A percentile compares a stretch with the other conserved stretches of the same genome.
Conservation (phyloP, 2,329 filamentous ascomycete genomes). For the Coniochaeta hoffmannii region DNA sequence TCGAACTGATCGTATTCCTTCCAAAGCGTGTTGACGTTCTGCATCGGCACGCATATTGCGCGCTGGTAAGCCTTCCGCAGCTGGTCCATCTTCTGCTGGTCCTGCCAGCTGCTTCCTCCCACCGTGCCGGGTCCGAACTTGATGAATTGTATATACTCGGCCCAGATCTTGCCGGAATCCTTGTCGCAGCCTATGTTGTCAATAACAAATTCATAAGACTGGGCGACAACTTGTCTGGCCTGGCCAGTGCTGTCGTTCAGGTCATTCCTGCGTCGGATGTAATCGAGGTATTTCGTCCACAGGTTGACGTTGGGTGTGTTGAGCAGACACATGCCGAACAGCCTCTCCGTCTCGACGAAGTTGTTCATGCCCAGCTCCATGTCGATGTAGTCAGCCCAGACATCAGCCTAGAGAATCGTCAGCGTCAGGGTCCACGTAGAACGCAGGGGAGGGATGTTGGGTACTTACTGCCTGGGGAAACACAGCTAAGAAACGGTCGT, state of each 20-base stretch:
- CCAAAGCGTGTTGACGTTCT: conserved; percentile 78
- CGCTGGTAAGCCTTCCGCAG: conserved; percentile 88
- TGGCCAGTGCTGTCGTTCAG: conserved; percentile 72
- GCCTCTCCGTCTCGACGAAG: conserved; percentile 68
- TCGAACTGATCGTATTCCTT: conserved; percentile 98
- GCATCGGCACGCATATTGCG: conserved; percentile 80
- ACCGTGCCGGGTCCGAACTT: conserved; percentile 79
- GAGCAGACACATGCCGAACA: conserved; percentile 76
- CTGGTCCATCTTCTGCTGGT: conserved; percentile 95
- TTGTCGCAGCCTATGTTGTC: conserved; percentile 86
- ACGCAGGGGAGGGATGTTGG: neutral
- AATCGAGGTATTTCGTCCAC: conserved; percentile 92
- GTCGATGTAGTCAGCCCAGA: conserved; percentile 83
- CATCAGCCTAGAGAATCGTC: conserved; percentile 62
- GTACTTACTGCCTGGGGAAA: conserved; percentile 85
- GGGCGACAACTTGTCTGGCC: conserved; percentile 71
- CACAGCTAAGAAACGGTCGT: conserved; percentile 77
- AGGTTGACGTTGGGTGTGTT: conserved; percentile 76
- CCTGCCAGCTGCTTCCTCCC: conserved; percentile 86
- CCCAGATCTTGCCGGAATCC: conserved; percentile 84
- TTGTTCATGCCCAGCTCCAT: conserved; percentile 88
- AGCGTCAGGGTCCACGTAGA: conserved; percentile 16
- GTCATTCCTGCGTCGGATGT: conserved; percentile 86
- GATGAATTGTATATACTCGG: conserved; percentile 91
- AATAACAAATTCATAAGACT: conserved; percentile 89